Base-by-base conservation (phyloP, 352 stramenopile species). In the Elongisporangium prolatum region DNA sequence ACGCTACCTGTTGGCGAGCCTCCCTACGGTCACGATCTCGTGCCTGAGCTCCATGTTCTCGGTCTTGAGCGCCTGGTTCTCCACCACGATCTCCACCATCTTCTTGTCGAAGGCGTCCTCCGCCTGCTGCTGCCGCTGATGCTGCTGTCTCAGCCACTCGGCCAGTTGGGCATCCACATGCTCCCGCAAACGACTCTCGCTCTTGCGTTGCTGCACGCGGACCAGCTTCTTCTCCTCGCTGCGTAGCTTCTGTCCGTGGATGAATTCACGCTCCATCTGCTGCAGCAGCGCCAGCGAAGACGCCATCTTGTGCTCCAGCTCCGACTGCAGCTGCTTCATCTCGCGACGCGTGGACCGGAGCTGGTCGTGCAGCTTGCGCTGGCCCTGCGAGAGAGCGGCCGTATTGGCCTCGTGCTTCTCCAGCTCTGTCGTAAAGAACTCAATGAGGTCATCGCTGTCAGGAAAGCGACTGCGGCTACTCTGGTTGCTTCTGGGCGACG, bases 381-480 rank as follows among this genome's bases (percentile, higher is more conserved):
- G 56, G 1, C 62, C 64, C 9, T 53, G 49, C 21, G 66, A 58
- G 44, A 78, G 66, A 22, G 70, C 58, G 8, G 59, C 25, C 38
- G 69, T 71, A 47, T 71, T 58, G 16, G 51, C 56, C 47, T 71
- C 69, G 60, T 82, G 63, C 44, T 82, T 77, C 56, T 82, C 72
- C 68, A 82, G 60, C 63, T 82, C 72, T 14, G 64, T 73, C 10
- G 71, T 48, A 52, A 82, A 75, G 48, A 82, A 82, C 49, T 82
- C 72, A 40, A 77, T 62, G 22, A 82, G 56, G 24, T 78, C 62
- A 7, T 79, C 64, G 22, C 59, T 72, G 14, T 69, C 64, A 24
- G 28, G 28, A 40, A 9, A 40, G 28, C 28, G 28, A 9, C 28
- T 40, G 28, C 14, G 28, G 28, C 28, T 40, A 9, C 5, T 40